Evolutionary conservation across 202 grass and related monocot genomes (phyloP), one percentile per base, ranked within the genome.

Genomic region (Schoenoplectus tabernaemontani): DNA sequence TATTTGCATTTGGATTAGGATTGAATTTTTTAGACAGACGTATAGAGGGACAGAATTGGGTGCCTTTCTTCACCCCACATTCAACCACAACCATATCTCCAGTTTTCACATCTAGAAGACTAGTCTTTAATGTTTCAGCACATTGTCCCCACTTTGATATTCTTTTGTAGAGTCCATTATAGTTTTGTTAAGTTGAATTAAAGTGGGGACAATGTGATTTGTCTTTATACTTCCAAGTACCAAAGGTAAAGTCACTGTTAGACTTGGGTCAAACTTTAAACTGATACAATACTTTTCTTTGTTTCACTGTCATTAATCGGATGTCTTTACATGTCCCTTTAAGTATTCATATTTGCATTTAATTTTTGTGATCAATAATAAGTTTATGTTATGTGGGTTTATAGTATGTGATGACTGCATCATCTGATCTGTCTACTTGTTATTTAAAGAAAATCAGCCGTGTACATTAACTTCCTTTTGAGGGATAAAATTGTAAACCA

Each of bases 1-100:
- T n/a, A 58, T 23, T 64, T 79, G 53, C 7, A 78, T 60, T 73
- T 81, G 70, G 67, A 89, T 89, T 82, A 89, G 81, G 65, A 85
- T 42, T 59, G 65, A 77, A 59, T 89, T 85, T 79, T 61, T 44
- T 9, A 44, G 42, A 44, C 9, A 7, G 42, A 44, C 6, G 9
- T 7, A 9, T 58, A 64, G 82, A 58, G 56, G 19, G 20, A 58
- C 17, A 58, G 56, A 58, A n/a, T 58, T n/a, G n/a, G 56, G 61
- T 73, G 71, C 82, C 38, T n/a, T 83, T 59, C 44, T 44, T 7
- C 42, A 44, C 81, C 64, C n/a, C n/a, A 63, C 79, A 75, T 85
- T 76, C 53, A 80, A 68, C 53, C n/a, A n/a, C 81, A 68, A 39
- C 42, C 30, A 37, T 41, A 38, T 48, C 46, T n/a, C 43, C 44